Evolutionary conservation across 257 asterid genomes (phyloP).

Genomic region (Coffea canephora): DNA sequence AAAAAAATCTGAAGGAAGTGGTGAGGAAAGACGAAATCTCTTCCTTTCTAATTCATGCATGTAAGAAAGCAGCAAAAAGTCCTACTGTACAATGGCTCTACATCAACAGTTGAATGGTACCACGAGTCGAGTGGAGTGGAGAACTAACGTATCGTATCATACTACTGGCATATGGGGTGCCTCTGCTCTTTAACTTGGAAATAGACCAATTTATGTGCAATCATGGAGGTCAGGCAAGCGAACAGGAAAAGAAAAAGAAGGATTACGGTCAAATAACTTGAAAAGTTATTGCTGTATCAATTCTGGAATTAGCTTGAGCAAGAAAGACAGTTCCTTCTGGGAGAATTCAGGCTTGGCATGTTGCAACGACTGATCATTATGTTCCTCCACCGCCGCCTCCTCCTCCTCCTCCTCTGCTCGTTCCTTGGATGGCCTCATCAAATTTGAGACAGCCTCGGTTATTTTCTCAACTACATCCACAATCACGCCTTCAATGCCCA

Average conservation of each 20-base stretch:
- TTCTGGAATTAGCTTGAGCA: slow-evolving; percentile 83
- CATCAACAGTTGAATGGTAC: neutral
- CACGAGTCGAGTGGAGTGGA: neutral
- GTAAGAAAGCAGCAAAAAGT: no score
- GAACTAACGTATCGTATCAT: neutral
- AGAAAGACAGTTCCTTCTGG: slow-evolving; percentile 69
- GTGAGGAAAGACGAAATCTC: no score
- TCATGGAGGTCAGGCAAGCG: neutral
- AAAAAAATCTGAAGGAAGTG: no score
- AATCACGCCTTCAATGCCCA: slow-evolving; percentile 94
- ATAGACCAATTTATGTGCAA: neutral
- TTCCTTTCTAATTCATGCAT: no score
- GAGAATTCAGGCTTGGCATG: slow-evolving; percentile 64
- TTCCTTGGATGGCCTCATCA: slow-evolving; percentile 40
- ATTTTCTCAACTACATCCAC: slow-evolving; percentile 79
- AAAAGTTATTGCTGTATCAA: slow-evolving; percentile 42
- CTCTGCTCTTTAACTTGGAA: neutral
- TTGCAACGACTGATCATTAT: neutral
- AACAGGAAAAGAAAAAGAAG: neutral
- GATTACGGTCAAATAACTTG: no score
- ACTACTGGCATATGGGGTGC: neutral
- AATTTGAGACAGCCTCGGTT: slow-evolving; percentile 50
- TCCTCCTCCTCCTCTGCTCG: slow-evolving; percentile 5
- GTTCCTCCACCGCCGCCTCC: slow-evolving; percentile 5
- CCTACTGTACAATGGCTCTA: neutral